These are phyloP conservation scores for Phialocephala sp. DNA, from an alignment of 2,329 filamentous ascomycete species.

Conservation along the genomic window DNA sequence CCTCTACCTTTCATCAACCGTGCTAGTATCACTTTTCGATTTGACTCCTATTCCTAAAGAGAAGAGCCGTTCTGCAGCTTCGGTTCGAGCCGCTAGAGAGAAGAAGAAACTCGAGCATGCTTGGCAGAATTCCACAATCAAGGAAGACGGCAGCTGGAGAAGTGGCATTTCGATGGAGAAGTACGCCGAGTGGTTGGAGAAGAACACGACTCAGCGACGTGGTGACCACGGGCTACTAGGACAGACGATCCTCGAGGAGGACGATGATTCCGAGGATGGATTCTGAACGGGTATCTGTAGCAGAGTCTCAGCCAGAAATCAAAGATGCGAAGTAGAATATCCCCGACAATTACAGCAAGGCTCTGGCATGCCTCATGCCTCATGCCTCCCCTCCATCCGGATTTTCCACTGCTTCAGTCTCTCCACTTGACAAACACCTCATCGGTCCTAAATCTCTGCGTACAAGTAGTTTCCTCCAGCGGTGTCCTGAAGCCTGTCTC, in stretches of 20 bases:
- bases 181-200: slow-evolving; percentile 40
- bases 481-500: slow-evolving; percentile 78
- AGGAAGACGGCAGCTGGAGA: slow-evolving; percentile 22
- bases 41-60: slow-evolving; percentile 40
- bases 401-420: slow-evolving; percentile 48
- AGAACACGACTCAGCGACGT: slow-evolving; percentile 33
- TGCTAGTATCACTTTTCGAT: slow-evolving; percentile 58
- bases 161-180: slow-evolving; percentile 30
- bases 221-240: slow-evolving; percentile 56
- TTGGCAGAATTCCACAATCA: slow-evolving; percentile 31
- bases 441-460: slow-evolving; percentile 82
- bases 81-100: slow-evolving; percentile 35
- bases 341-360: background rate
- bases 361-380: background rate
- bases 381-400: background rate
- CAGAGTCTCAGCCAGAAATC: background rate
- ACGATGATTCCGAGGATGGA: slow-evolving; percentile 59
- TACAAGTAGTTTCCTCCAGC: slow-evolving; percentile 83
- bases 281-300: slow-evolving; percentile 29
- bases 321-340: background rate
- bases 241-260: slow-evolving; percentile 75
- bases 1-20: slow-evolving; percentile 61
- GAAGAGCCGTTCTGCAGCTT: slow-evolving; percentile 33
- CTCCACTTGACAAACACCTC: slow-evolving; percentile 83
- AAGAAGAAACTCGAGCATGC: slow-evolving; percentile 36